Evolutionary conservation across 1,139 yeast genomes (phyloP).

Genomic region (Hansenula lynferdii): DNA sequence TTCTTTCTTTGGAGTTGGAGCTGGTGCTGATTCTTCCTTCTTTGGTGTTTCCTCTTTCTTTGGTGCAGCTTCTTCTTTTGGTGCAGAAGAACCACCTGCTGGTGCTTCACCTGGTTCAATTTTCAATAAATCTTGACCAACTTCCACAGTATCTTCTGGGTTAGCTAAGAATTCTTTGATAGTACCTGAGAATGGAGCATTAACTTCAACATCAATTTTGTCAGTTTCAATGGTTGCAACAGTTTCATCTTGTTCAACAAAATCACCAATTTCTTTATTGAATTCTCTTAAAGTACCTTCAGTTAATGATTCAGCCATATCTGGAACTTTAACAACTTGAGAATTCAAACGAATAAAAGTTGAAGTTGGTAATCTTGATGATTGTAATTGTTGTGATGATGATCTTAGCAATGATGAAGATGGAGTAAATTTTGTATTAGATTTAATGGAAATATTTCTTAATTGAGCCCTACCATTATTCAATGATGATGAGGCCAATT

Average conservation of each 20-base stretch:
- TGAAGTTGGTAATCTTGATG: slow-evolving; percentile 4
- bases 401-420: slow-evolving; percentile 2
- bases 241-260: slow-evolving; percentile 81
- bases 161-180: slow-evolving; percentile 76
- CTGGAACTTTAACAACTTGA: slow-evolving; percentile 81
- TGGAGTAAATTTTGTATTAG: neutral
- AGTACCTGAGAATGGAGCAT: slow-evolving; percentile 91
- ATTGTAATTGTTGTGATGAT: neutral
- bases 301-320: slow-evolving; percentile 97
- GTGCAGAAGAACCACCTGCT: slow-evolving; percentile 48
- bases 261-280: slow-evolving; percentile 82
- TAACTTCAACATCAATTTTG: slow-evolving; percentile 95
- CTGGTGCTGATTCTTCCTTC: slow-evolving; percentile 18
- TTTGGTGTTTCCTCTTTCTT: slow-evolving; percentile 25
- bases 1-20: slow-evolving; percentile 18
- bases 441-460: neutral
- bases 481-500: neutral
- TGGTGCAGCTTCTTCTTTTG: slow-evolving; percentile 13
- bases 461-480: neutral
- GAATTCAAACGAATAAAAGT: slow-evolving; percentile 25
- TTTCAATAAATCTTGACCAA: slow-evolving; percentile 89
- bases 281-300: slow-evolving; percentile 92
- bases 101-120: slow-evolving; percentile 90
- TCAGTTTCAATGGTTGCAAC: slow-evolving; percentile 98
- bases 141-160: slow-evolving; percentile 92